Evolutionary conservation across 2,329 filamentous ascomycete genomes (phyloP).

Genomic region (Reticulascus tulasneorum): DNA sequence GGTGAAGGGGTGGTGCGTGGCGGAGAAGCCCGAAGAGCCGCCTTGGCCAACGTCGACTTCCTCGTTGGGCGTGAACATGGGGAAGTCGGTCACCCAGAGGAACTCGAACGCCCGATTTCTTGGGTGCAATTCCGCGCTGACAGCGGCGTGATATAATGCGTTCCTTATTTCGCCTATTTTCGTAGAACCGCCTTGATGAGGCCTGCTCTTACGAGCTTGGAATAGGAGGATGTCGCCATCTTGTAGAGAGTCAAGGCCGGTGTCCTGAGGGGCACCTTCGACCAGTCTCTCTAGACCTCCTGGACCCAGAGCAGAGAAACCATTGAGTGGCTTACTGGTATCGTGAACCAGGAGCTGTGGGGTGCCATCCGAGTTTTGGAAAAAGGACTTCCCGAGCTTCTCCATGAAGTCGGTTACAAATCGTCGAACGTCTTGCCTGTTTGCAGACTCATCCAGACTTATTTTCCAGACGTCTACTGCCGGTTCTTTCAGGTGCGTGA

Average conservation of each 20-base stretch:
- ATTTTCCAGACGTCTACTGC: slow-evolving; percentile 74
- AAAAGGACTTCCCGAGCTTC: slow-evolving; percentile 52
- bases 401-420: slow-evolving; percentile 72
- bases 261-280: slow-evolving; percentile 18
- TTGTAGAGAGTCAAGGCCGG: slow-evolving; percentile 36
- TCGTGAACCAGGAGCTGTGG: slow-evolving; percentile 78
- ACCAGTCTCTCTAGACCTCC: slow-evolving; percentile 24
- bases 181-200: slow-evolving; percentile 68
- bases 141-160: slow-evolving; percentile 64
- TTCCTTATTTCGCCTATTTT: slow-evolving; percentile 69
- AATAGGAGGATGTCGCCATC: slow-evolving; percentile 78
- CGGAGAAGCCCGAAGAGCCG: slow-evolving; percentile 72
- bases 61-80: slow-evolving; percentile 77
- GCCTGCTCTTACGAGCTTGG: slow-evolving; percentile 67
- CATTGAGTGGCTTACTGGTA: slow-evolving; percentile 66
- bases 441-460: slow-evolving; percentile 44
- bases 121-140: slow-evolving; percentile 56
- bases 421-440: slow-evolving; percentile 48
- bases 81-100: slow-evolving; percentile 86
- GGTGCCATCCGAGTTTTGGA: slow-evolving; percentile 68
- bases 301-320: slow-evolving; percentile 69
- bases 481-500: slow-evolving; percentile 64
- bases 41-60: slow-evolving; percentile 71
- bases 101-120: slow-evolving; percentile 56
- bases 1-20: slow-evolving; percentile 95